Evolutionary conservation across 805 yeast genomes (phyloP).

Genomic region (Tetrapisispora taiwanensis): DNA sequence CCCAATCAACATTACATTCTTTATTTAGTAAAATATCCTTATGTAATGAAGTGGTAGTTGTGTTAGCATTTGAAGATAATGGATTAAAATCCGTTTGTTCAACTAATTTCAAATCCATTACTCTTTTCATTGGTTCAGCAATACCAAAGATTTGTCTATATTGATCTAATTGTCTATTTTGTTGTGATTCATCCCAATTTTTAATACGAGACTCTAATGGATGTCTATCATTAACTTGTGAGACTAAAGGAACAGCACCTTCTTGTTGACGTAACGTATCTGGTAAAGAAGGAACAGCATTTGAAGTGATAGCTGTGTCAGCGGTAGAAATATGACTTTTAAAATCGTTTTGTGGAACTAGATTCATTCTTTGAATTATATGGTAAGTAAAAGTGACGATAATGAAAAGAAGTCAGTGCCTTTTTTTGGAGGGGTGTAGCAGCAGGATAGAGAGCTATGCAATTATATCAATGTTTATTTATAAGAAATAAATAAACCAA

Average conservation of each 20-base stretch:
- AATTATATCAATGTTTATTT: too few species aligned
- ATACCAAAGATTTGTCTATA: constrained; percentile 81
- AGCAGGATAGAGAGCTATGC: too few species aligned
- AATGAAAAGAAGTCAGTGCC: too few species aligned
- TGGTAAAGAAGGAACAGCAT: constrained; percentile 59
- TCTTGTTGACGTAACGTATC: constrained; percentile 57
- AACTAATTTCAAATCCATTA: constrained; percentile 77
- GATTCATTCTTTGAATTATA: constrained; percentile 27
- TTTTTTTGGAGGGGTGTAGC: too few species aligned
- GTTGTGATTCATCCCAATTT: constrained; percentile 74
- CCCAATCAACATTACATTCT: constrained; percentile 83
- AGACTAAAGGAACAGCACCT: constrained; percentile 44
- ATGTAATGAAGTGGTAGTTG: constrained; percentile 39
- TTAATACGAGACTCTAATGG: constrained; percentile 71
- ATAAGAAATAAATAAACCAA: too few species aligned
- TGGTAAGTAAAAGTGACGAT: too few species aligned
- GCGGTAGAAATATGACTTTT: constrained; percentile 41
- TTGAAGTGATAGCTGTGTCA: constrained; percentile 41
- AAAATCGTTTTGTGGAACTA: constrained; percentile 45
- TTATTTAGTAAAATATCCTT: constrained; percentile 69
- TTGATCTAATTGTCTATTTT: constrained; percentile 58
- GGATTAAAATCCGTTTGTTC: constrained; percentile 64
- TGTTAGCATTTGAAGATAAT: constrained; percentile 32
- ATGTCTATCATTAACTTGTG: constrained; percentile 67
- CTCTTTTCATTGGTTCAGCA: constrained; percentile 85